Base-by-base conservation (phyloP, 2,329 filamentous ascomycete species). In the Kalaharituber pfeilii region DNA sequence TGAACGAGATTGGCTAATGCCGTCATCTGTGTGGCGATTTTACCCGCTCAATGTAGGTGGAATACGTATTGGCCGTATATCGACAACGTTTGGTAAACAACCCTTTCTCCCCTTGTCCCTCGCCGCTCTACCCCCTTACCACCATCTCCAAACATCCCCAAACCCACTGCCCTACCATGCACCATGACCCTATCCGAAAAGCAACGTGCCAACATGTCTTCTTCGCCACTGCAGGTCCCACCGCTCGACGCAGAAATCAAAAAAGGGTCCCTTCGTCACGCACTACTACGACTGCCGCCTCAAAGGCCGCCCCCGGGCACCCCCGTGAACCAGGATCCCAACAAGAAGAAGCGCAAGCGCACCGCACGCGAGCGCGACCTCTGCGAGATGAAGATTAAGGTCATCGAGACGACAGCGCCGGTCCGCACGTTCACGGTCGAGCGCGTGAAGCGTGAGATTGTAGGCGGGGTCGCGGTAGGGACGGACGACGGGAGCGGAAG, bases 301-400 rank as follows among this genome's bases (percentile, higher is more conserved):
- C 64, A 88, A 88, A 68, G 84, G 84, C 24, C 75, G 84, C 0
- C 83, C 0, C 80, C 84, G 0, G 84, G 84, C 27, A 88, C 84
- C 3, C 81, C 82, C 56, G 87, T 88, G 66, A 84, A 82, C 0
- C 78, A 83, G 49, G 83, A 88, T 62, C 84, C 84, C 0, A 80
- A 79, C 66, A 87, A 86, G 71, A 87, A 86, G 73, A 87, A 86
- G 67, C 76, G 84, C 33, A 87, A 86, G 68, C 79, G 84, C 25
- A 79, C 75, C 30, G 81, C 81, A n/a, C 74, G 84, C 42, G 79
- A 84, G 66, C 74, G 82, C 11, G 82, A 87, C 68, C 73, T 87
- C n/a, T 89, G 84, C 66, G 83, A 88, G 66, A 84, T 88, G 59
- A 88, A 88, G 69, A 86, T 88, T 66, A 88, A 87, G 67, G 85